These are phyloP conservation scores for Mycena vitilis DNA, from an alignment of 768 basidiomycete genomes.

Conservation along the genomic window DNA sequence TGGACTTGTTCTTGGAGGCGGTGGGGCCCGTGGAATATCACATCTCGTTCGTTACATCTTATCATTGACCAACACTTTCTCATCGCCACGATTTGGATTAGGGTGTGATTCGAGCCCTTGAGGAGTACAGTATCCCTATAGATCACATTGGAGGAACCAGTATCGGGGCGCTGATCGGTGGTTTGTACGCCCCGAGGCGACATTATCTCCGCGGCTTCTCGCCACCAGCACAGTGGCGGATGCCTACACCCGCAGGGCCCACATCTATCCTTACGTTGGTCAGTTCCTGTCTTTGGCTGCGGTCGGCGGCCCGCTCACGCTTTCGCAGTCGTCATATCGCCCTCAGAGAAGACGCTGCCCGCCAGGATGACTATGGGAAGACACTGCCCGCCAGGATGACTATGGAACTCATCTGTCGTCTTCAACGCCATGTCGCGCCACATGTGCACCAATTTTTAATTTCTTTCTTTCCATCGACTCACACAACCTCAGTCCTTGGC, in stretches of 20 bases:
- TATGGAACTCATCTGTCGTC: conserved; percentile 71
- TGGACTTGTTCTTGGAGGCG: conserved; percentile 94
- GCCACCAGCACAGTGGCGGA: too few relatives aligned
- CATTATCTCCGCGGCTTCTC: too few relatives aligned
- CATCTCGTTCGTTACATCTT: conserved; percentile 49
- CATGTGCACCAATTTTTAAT: conserved; percentile 41
- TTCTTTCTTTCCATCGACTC: neutral
- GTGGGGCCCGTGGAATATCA: conserved; percentile 86
- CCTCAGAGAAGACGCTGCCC: conserved; percentile 77
- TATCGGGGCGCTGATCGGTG: conserved; percentile 93
- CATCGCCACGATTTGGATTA: conserved; percentile 43
- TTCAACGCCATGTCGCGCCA: conserved; percentile 70
- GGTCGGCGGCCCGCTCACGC: conserved; percentile 22
- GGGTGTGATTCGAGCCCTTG: conserved; percentile 94
- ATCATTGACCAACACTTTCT: conserved; percentile 7
- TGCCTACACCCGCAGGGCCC: too few relatives aligned
- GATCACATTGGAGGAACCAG: conserved; percentile 94
- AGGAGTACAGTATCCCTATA: conserved; percentile 92
- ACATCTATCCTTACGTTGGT: conserved; percentile 81
- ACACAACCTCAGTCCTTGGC: neutral
- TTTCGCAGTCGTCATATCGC: conserved; percentile 63
- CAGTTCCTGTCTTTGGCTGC: conserved; percentile 40
- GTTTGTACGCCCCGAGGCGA: conserved; percentile 96
- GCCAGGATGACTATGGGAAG: conserved; percentile 76
- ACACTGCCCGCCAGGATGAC: conserved; percentile 76